Percentiles rank a stretch among this genome's conserved stretches.
Conservation (phyloP, 192 early-diverging fungal genomes). For the Backusella macrospora region DNA sequence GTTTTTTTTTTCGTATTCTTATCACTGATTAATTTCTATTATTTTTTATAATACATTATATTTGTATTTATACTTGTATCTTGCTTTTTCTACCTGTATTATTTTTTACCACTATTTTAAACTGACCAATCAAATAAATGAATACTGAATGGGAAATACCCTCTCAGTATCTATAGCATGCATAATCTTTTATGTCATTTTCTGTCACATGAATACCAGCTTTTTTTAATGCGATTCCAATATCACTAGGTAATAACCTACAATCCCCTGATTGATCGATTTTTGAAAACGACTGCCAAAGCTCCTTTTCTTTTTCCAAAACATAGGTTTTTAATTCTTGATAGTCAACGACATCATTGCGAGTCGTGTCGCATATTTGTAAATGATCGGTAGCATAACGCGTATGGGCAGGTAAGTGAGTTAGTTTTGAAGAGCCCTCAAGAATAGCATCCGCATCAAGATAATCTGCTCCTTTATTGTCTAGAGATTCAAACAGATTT, state of each 20-base stretch:
- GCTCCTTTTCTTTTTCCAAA: slow-evolving; percentile 64
- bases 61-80: no score
- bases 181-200: slow-evolving; percentile 61
- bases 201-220: slow-evolving; percentile 66
- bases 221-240: slow-evolving; percentile 54
- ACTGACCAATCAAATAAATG: no score
- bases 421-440: slow-evolving; percentile 41
- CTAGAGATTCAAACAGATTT: slow-evolving; percentile 43
- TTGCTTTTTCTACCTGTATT: no score
- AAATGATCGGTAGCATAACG: slow-evolving; percentile 50
- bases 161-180: slow-evolving; percentile 63
- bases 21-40: no score
- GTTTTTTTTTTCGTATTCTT: no score
- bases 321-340: slow-evolving; percentile 67
- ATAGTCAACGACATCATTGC: slow-evolving; percentile 48
- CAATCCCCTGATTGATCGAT: slow-evolving; percentile 62
- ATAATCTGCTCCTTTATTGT: slow-evolving; percentile 32
- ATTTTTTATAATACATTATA: no score
- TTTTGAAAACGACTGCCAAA: slow-evolving; percentile 64
- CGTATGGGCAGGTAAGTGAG: slow-evolving; percentile 45
- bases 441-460: slow-evolving; percentile 44
- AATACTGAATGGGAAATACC: no score
- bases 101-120: no score
- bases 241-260: slow-evolving; percentile 57
- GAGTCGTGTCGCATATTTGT: slow-evolving; percentile 40